A percentile compares a stretch with the other conserved stretches of the same genome.
These are phyloP conservation scores for Rhodotorula paludigena DNA, from an alignment of 768 basidiomycete species.

Conservation along the genomic window DNA sequence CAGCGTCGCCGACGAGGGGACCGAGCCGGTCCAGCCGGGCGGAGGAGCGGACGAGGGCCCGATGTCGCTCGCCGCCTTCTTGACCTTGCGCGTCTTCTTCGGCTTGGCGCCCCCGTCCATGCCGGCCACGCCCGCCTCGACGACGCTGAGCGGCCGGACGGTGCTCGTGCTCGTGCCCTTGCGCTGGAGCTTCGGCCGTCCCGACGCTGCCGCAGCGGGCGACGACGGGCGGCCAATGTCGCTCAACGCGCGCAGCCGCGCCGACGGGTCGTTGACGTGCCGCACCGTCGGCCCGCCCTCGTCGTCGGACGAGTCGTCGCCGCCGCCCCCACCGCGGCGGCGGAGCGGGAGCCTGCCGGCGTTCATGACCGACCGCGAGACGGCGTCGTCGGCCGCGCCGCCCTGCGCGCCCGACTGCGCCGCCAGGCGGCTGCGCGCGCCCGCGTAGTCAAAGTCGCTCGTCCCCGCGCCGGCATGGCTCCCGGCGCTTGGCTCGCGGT, in stretches of 20 bases:
- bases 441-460: constrained; percentile 11
- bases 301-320: constrained; percentile 26
- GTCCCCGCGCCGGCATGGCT: no score
- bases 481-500: not conserved
- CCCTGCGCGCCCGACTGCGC: not conserved
- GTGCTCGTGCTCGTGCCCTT: constrained; percentile 21
- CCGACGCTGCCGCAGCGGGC: not conserved
- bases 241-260: constrained; percentile 28
- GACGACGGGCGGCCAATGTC: constrained; percentile 22
- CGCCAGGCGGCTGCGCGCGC: constrained; percentile 12
- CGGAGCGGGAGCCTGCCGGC: not conserved
- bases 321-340: not conserved
- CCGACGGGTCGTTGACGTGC: constrained; percentile 35
- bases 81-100: constrained; percentile 19
- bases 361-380: constrained; percentile 11
- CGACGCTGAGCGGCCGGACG: not conserved
- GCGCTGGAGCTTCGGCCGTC: constrained; percentile 7
- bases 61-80: constrained; percentile 36
- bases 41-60: constrained; percentile 6
- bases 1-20: not conserved
- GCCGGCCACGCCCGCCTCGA: not conserved
- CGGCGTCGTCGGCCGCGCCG: constrained; percentile 11
- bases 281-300: constrained; percentile 17
- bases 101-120: not conserved
- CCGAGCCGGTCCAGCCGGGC: not conserved